Base-by-base conservation (phyloP, 257 asterid species). In the Apocynum venetum region DNA sequence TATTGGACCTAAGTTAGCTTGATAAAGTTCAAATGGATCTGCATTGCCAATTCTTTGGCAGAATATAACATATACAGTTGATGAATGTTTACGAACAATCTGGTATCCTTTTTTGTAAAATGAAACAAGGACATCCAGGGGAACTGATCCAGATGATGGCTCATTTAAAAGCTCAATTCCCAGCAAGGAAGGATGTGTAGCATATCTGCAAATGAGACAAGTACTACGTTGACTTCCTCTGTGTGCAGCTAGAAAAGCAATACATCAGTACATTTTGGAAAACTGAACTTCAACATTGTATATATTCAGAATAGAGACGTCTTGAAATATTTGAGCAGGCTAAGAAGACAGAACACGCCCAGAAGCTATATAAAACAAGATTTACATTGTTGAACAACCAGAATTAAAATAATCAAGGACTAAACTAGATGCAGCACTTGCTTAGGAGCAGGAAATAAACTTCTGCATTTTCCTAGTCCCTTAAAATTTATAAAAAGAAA, bases 101-200 rank as follows among this genome's bases (percentile, higher is more conserved):
- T 89, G 72, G 73, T 93, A 90, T 76, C 96, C 98, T 66, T 84
- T 84, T 79, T 88, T 89, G 72, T 93, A 93, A 73, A 59, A 93
- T 53, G 91, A 81, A 66, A 86, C 87, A 47, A 93, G 87, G 80
- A 85, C 81, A 78, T 91, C 97, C 77, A 90, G 75, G 1, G 92
- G 91, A 65, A 93, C 96, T 5, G 78, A 25, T 72, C 86, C 86
- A 52, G 89, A 91, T 17, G 89, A 85, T 75, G 98, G 97, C 87
- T 91, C 97, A 10, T 93, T 93, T 14, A 93, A 65, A 68, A 93
- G 97, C 90, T 90, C 97, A 1, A 93, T 87, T 46, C 96, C 98
- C 49, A 90, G 86, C 85, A 93, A 87, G 2, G 96, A 85, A 73
- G 97, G 97, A 84, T 89, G 92, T 48, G 83, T 11, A 0, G 89